Evolutionary conservation across 2,329 filamentous ascomycete species (phyloP), one percentile per base, ranked within the genome.

Genomic region (Diplocarpon mali): DNA sequence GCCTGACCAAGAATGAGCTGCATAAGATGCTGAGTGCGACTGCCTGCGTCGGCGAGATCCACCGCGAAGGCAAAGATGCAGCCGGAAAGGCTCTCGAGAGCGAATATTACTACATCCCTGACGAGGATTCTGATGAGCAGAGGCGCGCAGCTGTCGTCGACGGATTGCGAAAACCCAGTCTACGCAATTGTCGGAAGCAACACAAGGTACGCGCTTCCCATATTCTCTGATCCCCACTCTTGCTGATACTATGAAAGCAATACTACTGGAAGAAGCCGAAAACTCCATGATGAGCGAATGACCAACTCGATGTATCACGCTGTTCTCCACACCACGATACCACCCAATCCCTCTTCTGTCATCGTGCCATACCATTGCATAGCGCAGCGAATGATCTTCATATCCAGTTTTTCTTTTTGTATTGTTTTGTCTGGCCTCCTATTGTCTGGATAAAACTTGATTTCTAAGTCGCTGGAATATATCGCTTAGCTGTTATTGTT

Each of bases 91-190:
- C 82, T 6, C 75, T 98, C 1, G 90, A 98, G 70, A 93, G 85
- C 69, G 89, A 98, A 64, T 96, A 93, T 64, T 96, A 96, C 66
- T 98, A 98, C 60, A 72, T 95, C 7, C 85, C 89, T 0, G 90
- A 96, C 63, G 73, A 79, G 58, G 92, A 98, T 61, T 70, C 73
- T 2, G 88, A 96, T 60, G 75, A 80, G 51, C 77, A 83, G 60
- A 77, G 90, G 48, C 78, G 85, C 41, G 76, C 86, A 43, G 84
- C 88, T 16, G 87, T 95, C 12, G 86, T 89, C 1, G 81, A 89
- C 54, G 85, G 86, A 42, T 69, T 95, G 62, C 76, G 87, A 45
- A 95, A 94, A 66, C 90, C 89, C 35, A 92, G 87, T 57, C 68
- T 98, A 58, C 75, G 92, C 54, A 83, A 81, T 60, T 95, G 92